Conservation (phyloP, 805 yeast species). For the Wilhelminamyces savonicus region DNA sequence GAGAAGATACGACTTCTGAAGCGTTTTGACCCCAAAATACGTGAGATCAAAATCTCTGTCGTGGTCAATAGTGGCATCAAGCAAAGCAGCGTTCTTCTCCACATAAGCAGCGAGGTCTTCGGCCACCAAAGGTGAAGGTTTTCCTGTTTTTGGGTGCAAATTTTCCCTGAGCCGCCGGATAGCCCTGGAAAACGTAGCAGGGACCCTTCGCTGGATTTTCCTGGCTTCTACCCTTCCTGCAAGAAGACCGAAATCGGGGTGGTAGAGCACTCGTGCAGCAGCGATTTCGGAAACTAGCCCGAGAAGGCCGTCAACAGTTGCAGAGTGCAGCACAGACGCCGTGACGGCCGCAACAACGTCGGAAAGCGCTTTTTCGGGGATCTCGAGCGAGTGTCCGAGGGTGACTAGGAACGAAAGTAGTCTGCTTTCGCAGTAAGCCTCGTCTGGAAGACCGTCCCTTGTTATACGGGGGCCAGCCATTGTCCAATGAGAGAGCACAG, state of each 20-base stretch:
- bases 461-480: too few relatives aligned
- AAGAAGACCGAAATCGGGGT: conserved; percentile 29
- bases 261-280: conserved; percentile 26
- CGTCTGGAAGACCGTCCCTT: too few relatives aligned
- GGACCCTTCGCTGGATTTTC: conserved; percentile 16
- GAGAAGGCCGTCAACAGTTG: conserved; percentile 15
- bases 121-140: conserved; percentile 55
- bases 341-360: conserved; percentile 1
- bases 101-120: conserved; percentile 60
- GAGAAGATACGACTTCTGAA: conserved; percentile 79
- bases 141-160: conserved; percentile 5
- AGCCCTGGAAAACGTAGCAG: conserved; percentile 19
- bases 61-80: conserved; percentile 68
- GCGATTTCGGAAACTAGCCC: conserved; percentile 26
- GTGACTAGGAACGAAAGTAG: too few relatives aligned
- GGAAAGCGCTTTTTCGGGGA: too few relatives aligned
- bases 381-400: too few relatives aligned
- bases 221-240: conserved; percentile 33
- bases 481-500: too few relatives aligned
- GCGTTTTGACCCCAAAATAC: conserved; percentile 89
- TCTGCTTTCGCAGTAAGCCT: neutral
- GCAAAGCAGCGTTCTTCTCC: conserved; percentile 51
- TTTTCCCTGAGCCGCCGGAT: conserved; percentile 10
- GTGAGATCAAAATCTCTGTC: conserved; percentile 74
- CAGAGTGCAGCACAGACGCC: conserved; percentile 3